A percentile compares a stretch with the other conserved stretches of the same genome.
These are phyloP conservation scores for Rutstroemia sp. DNA, from an alignment of 2,329 filamentous ascomycete genomes.

Conservation along the genomic window DNA sequence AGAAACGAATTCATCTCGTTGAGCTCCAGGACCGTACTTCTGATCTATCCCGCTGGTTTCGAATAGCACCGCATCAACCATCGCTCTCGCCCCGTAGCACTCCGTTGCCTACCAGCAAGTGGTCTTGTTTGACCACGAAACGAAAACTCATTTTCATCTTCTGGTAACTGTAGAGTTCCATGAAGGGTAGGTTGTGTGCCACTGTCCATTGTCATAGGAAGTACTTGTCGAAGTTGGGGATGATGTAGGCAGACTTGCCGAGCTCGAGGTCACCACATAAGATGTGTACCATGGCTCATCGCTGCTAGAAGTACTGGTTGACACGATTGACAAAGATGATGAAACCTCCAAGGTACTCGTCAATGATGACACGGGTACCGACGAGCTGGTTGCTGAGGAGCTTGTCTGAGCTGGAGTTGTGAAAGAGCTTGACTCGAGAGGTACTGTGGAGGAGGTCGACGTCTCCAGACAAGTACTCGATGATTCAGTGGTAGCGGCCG, in stretches of 20 bases:
- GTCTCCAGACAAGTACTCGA: neutral
- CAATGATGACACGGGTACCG: neutral
- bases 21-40: neutral
- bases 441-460: neutral
- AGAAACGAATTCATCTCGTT: neutral
- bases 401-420: neutral
- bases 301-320: neutral
- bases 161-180: slow-evolving; percentile 18
- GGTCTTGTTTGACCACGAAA: neutral
- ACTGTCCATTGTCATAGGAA: slow-evolving; percentile 26
- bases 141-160: neutral
- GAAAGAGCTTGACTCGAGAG: neutral
- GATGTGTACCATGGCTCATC: slow-evolving; percentile 4
- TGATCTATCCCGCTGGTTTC: neutral
- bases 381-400: neutral
- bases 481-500: neutral
- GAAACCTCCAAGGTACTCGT: neutral
- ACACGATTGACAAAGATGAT: neutral
- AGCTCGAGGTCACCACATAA: neutral
- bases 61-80: neutral
- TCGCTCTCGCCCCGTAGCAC: neutral
- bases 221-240: slow-evolving; percentile 7
- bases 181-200: slow-evolving; percentile 26
- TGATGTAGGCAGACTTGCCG: slow-evolving; percentile 5
- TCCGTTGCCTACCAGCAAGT: neutral